A percentile compares a stretch with the other conserved stretches of the same genome.
These are phyloP conservation scores for Leishmania mexicana DNA, from an alignment of 208 protist genomes.

Conservation along the genomic window DNA sequence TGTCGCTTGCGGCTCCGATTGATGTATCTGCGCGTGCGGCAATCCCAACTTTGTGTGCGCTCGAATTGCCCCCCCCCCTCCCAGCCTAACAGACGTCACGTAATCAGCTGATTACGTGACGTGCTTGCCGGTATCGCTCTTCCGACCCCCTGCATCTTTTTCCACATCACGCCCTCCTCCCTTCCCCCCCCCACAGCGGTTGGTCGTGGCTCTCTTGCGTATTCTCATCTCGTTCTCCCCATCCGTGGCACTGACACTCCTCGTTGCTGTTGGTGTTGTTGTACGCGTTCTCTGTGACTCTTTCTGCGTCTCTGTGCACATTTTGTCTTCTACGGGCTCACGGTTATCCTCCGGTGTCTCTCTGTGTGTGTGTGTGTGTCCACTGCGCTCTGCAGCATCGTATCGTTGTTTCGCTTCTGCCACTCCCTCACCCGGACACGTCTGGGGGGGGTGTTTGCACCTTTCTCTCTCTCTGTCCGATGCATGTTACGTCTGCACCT, in stretches of 20 bases:
- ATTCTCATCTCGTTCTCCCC: neutral
- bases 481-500: neutral
- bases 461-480: neutral
- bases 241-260: neutral
- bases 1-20: neutral
- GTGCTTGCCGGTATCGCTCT: neutral
- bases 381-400: neutral
- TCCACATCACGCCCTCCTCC: neutral
- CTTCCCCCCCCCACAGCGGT: neutral
- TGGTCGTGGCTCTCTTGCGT: neutral
- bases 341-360: too few species aligned
- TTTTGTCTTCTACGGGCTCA: neutral
- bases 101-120: neutral
- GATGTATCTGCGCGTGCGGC: neutral
- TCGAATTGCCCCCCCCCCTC: neutral
- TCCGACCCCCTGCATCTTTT: neutral
- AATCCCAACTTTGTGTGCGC: neutral
- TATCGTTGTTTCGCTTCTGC: neutral
- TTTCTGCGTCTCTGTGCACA: neutral
- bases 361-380: neutral
- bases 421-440: too few species aligned
- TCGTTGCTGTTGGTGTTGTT: neutral
- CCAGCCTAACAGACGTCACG: neutral
- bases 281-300: neutral
- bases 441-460: neutral